Evolutionary conservation across 164 flowering plant species (phyloP), one percentile per base, ranked within the genome.

Genomic region (Kalanchoe fedtschenkoi): DNA sequence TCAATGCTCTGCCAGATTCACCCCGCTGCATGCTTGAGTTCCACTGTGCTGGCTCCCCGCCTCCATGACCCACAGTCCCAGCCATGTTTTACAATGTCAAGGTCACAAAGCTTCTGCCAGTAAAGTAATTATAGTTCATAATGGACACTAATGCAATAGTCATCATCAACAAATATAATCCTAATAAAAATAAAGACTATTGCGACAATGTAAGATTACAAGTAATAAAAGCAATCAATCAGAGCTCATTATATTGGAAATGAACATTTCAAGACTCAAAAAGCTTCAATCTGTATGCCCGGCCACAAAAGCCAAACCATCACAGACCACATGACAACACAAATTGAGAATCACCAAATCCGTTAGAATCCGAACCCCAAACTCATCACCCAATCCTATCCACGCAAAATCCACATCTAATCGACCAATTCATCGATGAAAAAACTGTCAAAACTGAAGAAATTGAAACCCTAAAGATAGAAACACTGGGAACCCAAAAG

Each of bases 1-100:
- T 80, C 65, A 81, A 65, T 57, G 84, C 81, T 69, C 83, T 89
- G 24, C 84, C 75, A 24, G 82, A 78, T 39, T 77, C 80, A 41
- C 75, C 75, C 29, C 73, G 71, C 47, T 84, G 86, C 67, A 72
- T 80, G 60, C 69, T 78, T 34, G 78, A 79, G 67, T 70, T 71
- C 21, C 79, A 84, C 67, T 77, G 84, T 46, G 65, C 34, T 43
- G 83, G 72, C 70, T 73, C 77, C 42, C 80, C 89, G 57, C 46
- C 77, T 66, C 77, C 81, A 66, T 80, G 88, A 59, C 72, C 72
- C 35, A 66, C 72, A 71, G 35, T 53, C 70, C 75, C 81, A 37
- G 81, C 78, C 85, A 81, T 81, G 55, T 62, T 60, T 68, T 70
- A 56, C 75, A 22, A 47, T 22, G 28, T 29, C 24, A 47, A 21